Conservation (phyloP, 192 early-diverging fungal species). For the Dissophora globulifera region DNA sequence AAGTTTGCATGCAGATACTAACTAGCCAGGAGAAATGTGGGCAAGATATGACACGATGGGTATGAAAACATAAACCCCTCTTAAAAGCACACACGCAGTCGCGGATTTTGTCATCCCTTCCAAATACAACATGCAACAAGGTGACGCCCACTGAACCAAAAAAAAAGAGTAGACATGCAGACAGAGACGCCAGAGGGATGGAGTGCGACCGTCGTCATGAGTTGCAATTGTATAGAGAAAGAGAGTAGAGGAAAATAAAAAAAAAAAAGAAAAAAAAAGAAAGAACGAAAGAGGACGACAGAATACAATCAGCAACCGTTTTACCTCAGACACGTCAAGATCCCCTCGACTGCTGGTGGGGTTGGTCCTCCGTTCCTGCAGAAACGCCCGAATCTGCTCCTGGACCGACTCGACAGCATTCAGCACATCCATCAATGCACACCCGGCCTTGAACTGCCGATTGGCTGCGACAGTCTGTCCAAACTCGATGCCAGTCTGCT, state of each 20-base stretch:
- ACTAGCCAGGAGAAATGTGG: too few relatives aligned
- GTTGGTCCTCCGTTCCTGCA: slow-evolving; percentile 7
- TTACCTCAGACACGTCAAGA: slow-evolving; percentile 21
- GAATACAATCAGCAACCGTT: neutral
- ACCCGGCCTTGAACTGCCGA: slow-evolving; percentile 34
- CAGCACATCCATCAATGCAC: slow-evolving; percentile 44
- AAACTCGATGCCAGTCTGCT: slow-evolving; percentile 33
- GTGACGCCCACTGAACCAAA: too few relatives aligned
- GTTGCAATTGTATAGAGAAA: too few relatives aligned
- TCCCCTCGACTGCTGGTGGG: neutral
- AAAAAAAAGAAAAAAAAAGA: neutral
- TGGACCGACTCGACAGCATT: slow-evolving; percentile 40
- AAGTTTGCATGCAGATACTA: too few relatives aligned
- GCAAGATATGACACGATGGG: too few relatives aligned
- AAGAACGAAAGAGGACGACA: neutral
- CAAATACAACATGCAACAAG: too few relatives aligned
- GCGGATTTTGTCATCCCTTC: too few relatives aligned
- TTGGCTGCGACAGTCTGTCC: slow-evolving; percentile 20
- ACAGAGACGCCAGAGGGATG: too few relatives aligned
- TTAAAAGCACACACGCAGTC: too few relatives aligned
- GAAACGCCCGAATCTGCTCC: slow-evolving; percentile 14
- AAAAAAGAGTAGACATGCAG: too few relatives aligned
- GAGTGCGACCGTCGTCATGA: too few relatives aligned
- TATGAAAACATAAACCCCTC: too few relatives aligned
- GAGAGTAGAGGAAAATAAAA: neutral